phyloP scores from a whole-genome alignment of 306 rosid species.

The Cajanus cajan region DNA sequence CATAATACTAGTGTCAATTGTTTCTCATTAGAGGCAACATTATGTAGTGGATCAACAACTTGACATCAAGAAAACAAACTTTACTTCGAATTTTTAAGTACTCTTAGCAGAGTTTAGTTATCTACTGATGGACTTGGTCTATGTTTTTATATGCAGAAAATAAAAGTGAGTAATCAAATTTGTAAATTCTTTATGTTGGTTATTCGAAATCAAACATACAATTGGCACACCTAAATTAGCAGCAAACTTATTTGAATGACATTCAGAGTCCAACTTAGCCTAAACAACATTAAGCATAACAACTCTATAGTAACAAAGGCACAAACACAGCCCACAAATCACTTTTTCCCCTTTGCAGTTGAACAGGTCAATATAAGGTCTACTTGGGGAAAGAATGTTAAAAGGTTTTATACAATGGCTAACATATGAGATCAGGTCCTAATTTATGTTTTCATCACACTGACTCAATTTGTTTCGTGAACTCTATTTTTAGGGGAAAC shows the following conservation, averaged over 20 bases:
- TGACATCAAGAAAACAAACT: background rate
- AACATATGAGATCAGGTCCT: background rate
- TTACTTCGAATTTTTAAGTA: background rate
- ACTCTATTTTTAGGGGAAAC: background rate
- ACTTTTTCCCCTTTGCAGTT: background rate
- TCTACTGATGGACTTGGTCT: background rate
- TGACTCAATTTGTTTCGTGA: conserved; percentile 3
- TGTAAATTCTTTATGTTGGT: background rate
- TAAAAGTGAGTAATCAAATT: background rate
- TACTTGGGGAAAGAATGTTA: background rate
- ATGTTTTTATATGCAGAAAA: background rate
- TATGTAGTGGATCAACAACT: background rate
- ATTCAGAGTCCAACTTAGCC: background rate
- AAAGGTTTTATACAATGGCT: background rate
- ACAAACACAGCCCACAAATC: background rate
- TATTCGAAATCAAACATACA: background rate
- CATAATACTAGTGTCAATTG: background rate
- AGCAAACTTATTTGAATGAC: background rate
- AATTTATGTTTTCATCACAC: background rate
- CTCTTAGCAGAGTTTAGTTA: background rate
- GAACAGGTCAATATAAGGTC: background rate
- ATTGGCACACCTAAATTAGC: background rate
- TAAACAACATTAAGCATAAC: background rate
- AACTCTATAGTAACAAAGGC: background rate
- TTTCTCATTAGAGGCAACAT: background rate